A percentile compares a stretch with the other conserved stretches of the same genome.
Evolutionary conservation across 495 filamentous ascomycete genomes (phyloP).

Genomic region (Penicillium taxi): DNA sequence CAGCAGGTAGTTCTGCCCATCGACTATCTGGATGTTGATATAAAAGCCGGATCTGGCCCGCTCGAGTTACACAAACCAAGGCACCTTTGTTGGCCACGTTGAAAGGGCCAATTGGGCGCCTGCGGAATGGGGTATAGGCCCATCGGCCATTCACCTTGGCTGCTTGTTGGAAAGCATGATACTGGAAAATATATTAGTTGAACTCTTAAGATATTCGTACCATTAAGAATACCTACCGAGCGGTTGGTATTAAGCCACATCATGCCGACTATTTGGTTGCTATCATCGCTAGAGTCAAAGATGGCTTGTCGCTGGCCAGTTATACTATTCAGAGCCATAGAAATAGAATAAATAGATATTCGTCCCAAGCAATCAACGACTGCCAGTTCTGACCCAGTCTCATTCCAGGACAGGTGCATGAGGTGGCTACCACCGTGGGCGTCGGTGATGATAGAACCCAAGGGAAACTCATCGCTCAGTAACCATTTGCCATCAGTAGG

Average conservation of each 20-base stretch:
- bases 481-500: conserved; percentile 66
- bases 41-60: conserved; percentile 59
- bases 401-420: conserved; percentile 74
- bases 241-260: conserved; percentile 69
- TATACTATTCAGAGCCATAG: conserved; percentile 59
- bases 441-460: conserved; percentile 36
- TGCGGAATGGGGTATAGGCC: conserved; percentile 42
- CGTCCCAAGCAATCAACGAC: conserved; percentile 67
- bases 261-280: conserved; percentile 68
- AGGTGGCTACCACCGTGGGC: conserved; percentile 46
- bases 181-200: conserved; percentile 17
- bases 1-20: conserved; percentile 57
- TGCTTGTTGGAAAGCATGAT: conserved; percentile 46
- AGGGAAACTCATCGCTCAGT: conserved; percentile 54
- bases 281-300: conserved; percentile 59
- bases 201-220: no score
- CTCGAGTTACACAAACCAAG: conserved; percentile 61
- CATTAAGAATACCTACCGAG: conserved; percentile 33
- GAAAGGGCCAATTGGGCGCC: conserved; percentile 51
- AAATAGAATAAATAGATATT: conserved; percentile 57
- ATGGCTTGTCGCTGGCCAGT: conserved; percentile 45
- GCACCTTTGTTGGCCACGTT: conserved; percentile 62
- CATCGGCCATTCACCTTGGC: conserved; percentile 44
- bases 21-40: conserved; percentile 60
- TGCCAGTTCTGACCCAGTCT: conserved; percentile 64